Conservation (phyloP, 2,329 filamentous ascomycete species). For the Fusarium nematophilum region DNA sequence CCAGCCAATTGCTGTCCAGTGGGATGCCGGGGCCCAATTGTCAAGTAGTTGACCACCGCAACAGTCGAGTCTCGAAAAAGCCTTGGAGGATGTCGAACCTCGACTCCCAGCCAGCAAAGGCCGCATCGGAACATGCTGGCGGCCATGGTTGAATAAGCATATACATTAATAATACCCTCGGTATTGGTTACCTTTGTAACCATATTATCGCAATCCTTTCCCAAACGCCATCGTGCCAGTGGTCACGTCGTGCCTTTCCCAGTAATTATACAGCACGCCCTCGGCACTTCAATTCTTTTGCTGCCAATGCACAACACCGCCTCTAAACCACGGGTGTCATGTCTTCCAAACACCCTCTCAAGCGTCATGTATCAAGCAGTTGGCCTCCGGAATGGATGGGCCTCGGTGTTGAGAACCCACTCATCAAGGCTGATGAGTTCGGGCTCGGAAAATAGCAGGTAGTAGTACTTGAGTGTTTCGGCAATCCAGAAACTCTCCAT, state of each 20-base stretch:
- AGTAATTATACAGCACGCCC: conserved; percentile 9
- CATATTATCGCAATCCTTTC: conserved; percentile 25
- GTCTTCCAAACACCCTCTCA: conserved; percentile 1
- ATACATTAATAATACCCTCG: conserved; percentile 28
- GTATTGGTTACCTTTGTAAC: conserved; percentile 14
- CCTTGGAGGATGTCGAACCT: too few species aligned
- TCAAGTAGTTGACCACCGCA: not conserved
- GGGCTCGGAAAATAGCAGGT: conserved; percentile 79
- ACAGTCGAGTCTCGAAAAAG: too few species aligned
- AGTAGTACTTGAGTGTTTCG: conserved; percentile 94
- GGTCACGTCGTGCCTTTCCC: conserved; percentile 12
- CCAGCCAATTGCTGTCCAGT: conserved; percentile 34
- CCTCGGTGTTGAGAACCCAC: conserved; percentile 74
- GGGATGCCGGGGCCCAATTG: conserved; percentile 15
- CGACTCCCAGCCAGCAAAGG: too few species aligned
- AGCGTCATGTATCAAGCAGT: conserved; percentile 1
- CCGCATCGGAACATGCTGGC: too few species aligned
- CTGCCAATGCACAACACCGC: not conserved
- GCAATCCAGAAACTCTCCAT: conserved; percentile 95
- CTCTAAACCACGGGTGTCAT: not conserved
- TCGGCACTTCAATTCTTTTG: not conserved
- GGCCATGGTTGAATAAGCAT: conserved; percentile 12
- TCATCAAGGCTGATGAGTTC: conserved; percentile 74
- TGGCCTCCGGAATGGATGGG: conserved; percentile 66
- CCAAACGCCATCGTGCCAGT: conserved; percentile 26